Evolutionary conservation across 768 basidiomycete genomes (phyloP).

Genomic region (Podaxis mareebaensis): DNA sequence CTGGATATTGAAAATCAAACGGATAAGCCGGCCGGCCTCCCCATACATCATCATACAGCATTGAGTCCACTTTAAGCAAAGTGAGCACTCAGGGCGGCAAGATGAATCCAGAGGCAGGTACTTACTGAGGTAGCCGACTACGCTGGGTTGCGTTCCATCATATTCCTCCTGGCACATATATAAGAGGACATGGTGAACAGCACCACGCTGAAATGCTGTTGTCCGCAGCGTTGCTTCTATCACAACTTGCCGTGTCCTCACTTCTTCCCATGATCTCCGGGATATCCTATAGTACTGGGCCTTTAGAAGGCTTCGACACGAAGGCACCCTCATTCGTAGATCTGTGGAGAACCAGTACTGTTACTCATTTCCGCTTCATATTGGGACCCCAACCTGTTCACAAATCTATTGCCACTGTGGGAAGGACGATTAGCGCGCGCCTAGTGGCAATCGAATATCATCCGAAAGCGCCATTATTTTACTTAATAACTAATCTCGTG

Average conservation of each 20-base stretch:
- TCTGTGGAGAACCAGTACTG: no score
- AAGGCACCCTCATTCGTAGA: neutral
- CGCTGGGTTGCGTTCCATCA: neutral
- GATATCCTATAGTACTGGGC: neutral
- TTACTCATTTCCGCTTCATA: no score
- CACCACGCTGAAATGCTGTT: neutral
- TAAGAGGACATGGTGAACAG: neutral
- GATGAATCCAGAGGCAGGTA: neutral
- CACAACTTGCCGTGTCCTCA: neutral
- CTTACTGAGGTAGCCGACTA: neutral
- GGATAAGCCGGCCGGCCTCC: neutral
- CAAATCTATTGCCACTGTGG: no score
- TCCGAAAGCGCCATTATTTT: no score
- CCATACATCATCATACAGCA: neutral
- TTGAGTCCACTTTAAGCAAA: neutral
- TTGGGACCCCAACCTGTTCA: no score
- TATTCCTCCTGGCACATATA: neutral
- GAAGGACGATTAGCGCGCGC: no score
- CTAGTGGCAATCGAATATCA: no score
- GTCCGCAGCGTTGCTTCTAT: no score
- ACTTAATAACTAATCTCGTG: no score
- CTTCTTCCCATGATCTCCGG: neutral
- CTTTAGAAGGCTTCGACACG: neutral
- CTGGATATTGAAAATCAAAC: neutral
- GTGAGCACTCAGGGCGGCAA: neutral